Evolutionary conservation across 768 basidiomycete species (phyloP), one percentile per base, ranked within the genome.

Genomic region (Tylopilus vinaceipallidus): DNA sequence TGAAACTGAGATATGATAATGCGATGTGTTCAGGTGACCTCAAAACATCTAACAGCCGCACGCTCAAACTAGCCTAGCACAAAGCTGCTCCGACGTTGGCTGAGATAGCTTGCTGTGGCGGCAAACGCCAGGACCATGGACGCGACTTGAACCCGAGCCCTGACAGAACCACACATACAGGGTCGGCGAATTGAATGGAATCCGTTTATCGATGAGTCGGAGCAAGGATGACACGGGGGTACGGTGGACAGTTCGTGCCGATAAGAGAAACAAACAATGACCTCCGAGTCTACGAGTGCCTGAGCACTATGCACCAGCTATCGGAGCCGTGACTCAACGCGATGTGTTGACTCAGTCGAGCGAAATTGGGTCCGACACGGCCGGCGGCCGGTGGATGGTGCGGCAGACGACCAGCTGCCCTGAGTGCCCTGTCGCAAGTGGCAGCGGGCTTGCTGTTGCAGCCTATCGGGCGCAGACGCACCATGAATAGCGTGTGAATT

Each of bases 131-230:
- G n/a, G n/a, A n/a, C n/a, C 32, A 10, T 11, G 4, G 27, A 51
- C 33, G 38, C 43, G 32, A 30, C 40, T 34, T 45, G 52, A 27
- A 34, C 19, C 24, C 8, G 17, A 47, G 22, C 53, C 53, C 53
- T 45, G 47, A 34, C 32, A 41, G 26, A 34, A 42, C 38, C 30
- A 39, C 39, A 39, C 41, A n/a, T 29, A 29, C 27, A 52, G 57
- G 50, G 50, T 55, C 60, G 56, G 60, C 20, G 35, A 50, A 35
- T 47, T 51, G 49, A 62, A 50, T 53, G 6, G 22, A 34, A 5
- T 51, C 61, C 53, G 57, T 41, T 43, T 45, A 45, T 60, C 30
- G 49, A 41, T 45, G 40, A 41, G 26, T 46, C 20, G 33, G 53
- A 17, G 8, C 39, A 34, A 45, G 19, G 55, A 22, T 36, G 43